phyloP scores from a whole-genome alignment of 2,329 filamentous ascomycete genomes.

The Hypomyces perniciosus region DNA sequence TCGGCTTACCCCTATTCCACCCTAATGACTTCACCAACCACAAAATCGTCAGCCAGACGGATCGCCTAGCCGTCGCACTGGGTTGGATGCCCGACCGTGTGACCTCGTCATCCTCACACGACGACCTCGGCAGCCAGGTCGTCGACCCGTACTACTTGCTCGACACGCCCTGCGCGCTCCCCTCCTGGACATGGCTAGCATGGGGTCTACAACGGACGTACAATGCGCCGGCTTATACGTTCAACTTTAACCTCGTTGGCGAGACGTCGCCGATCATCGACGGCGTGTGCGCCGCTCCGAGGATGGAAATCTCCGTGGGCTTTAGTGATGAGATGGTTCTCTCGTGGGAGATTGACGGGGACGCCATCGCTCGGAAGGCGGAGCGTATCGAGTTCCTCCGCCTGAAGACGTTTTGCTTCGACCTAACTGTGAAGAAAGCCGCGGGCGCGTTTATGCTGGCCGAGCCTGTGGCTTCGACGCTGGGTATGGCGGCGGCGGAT shows the following conservation, averaged over 20 bases:
- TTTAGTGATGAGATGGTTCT: conserved; percentile 28
- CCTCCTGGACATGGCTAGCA: conserved; percentile 35
- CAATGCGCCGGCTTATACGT: conserved; percentile 9
- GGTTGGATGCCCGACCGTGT: conserved; percentile 28
- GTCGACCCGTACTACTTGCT: conserved; percentile 23
- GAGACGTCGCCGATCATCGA: conserved; percentile 23
- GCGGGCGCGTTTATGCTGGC: conserved; percentile 4
- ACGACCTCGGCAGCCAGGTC: conserved; percentile 6
- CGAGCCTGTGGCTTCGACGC: conserved; percentile 11
- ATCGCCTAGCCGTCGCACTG: conserved; percentile 29
- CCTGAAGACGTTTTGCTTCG: conserved; percentile 29
- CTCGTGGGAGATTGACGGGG: conserved; percentile 32
- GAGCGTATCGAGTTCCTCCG: conserved; percentile 27
- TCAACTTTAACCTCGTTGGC: conserved; percentile 27
- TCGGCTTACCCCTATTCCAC: conserved; percentile 32
- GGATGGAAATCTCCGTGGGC: conserved; percentile 29
- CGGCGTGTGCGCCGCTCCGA: conserved; percentile 25
- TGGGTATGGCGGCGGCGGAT: conserved; percentile 18
- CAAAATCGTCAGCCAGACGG: conserved; percentile 25
- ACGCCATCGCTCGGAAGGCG: conserved; percentile 22
- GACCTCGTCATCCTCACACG: conserved; percentile 14
- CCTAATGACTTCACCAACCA: conserved; percentile 24
- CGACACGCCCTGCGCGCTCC: conserved; percentile 19
- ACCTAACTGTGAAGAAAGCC: conserved; percentile 19
- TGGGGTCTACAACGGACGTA: conserved; percentile 25